phyloP scores from a whole-genome alignment of 169 alveolate genomes.

The Plasmodium knowlesi region DNA sequence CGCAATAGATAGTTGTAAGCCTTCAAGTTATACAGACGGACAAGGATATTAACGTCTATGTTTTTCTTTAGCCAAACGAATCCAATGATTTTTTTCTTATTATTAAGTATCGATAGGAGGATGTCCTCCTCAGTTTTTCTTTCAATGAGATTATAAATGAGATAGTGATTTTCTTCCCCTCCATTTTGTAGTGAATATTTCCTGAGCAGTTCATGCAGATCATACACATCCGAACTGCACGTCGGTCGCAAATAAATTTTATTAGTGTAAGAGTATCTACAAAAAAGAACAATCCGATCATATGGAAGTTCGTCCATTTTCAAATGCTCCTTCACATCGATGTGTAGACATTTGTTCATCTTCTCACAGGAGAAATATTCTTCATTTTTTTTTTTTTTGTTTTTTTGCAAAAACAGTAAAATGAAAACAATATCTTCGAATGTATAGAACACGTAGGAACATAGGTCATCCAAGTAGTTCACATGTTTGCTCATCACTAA shows the following conservation, averaged over 20 bases:
- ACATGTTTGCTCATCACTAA: constrained; percentile 8
- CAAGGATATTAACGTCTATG: constrained; percentile 45
- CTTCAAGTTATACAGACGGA: constrained; percentile 43
- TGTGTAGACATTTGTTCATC: constrained; percentile 6
- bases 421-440: constrained; percentile 35
- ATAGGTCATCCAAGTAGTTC: constrained; percentile 23
- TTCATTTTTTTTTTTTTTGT: not conserved
- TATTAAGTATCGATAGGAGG: constrained; percentile 23
- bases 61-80: constrained; percentile 44
- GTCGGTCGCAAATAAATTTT: constrained; percentile 25
- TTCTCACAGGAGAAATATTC: not conserved
- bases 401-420: constrained; percentile 29
- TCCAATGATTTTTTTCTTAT: constrained; percentile 49
- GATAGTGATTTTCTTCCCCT: constrained; percentile 10
- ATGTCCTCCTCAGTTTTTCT: constrained; percentile 46
- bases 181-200: not conserved
- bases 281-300: constrained; percentile 1
- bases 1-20: constrained; percentile 25
- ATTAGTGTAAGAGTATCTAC: constrained; percentile 23
- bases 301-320: not conserved
- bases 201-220: constrained; percentile 50
- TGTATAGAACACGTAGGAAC: constrained; percentile 9
- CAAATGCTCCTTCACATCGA: constrained; percentile 1
- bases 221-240: constrained; percentile 43
- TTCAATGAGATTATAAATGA: constrained; percentile 50